Base-by-base conservation (phyloP, 2,329 filamentous ascomycete species). In the Clarireedia paspali region DNA sequence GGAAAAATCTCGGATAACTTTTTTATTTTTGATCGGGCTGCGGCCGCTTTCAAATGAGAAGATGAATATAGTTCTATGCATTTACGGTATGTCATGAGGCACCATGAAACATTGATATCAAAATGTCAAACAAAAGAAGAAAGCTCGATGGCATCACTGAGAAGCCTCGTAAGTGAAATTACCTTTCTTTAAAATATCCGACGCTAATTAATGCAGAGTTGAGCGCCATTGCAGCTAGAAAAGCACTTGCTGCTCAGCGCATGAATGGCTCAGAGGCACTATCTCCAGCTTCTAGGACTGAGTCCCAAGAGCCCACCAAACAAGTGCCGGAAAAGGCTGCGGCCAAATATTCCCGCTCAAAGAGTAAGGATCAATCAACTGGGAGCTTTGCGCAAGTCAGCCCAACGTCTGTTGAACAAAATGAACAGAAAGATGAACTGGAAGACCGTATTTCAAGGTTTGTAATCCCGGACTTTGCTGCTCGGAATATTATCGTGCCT, bases 61-160 rank as follows among this genome's bases (percentile, higher is more conserved):
- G 14, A 39, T 26, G 39, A 42, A n/a, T 46, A 23, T 23, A 45
- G 38, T 7, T 24, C 20, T 23, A 20, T 44, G 3, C 17, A 24
- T 44, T 17, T 20, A 44, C 40, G 9, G 23, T 7, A 44, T 7
- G 7, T 44, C 6, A 42, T 7, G 17, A 42, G 17, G 17, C 27
- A 27, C 48, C 14, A 44, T 49, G 14, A 17, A 44, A n/a, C 3
- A 26, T 3, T 36, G 6, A 24, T 40, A 15, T 26, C 1, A 50
- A 36, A 45, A 55, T 55, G 53, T 50, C 53, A 27, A 55, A 47
- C 56, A 76, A 75, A 59, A 70, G 68, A 61, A 71, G 76, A 49
- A 79, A 75, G 64, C 58, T 79, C 7, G 68, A 74, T 58, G 60
- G 63, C 9, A 59, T 66, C 51, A 64, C 68, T 53, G 64, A 66